Evolutionary conservation across 495 filamentous ascomycete genomes (phyloP).

Genomic region (Trichocladium uniseriatum): DNA sequence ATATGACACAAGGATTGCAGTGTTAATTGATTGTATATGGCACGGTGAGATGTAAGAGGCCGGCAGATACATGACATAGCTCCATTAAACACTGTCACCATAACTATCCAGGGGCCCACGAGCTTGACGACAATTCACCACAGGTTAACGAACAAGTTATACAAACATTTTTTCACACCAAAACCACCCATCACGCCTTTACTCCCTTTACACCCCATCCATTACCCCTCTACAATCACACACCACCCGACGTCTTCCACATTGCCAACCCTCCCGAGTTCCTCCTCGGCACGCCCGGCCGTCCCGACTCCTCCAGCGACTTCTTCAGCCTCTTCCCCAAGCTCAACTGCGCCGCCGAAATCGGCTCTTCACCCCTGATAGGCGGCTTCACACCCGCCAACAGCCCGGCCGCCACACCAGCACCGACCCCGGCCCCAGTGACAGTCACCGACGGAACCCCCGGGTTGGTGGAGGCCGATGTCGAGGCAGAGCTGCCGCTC

Average conservation of each 20-base stretch:
- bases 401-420: constrained; percentile 2
- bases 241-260: constrained; percentile 14
- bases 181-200: background rate
- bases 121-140: no score
- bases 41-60: no score
- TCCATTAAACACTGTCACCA: no score
- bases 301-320: constrained; percentile 23
- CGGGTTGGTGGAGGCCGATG: constrained; percentile 2
- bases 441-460: constrained; percentile 8
- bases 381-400: constrained; percentile 10
- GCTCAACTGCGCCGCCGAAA: constrained; percentile 37
- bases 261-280: constrained; percentile 19
- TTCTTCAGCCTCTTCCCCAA: constrained; percentile 38
- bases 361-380: constrained; percentile 24
- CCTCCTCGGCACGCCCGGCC: constrained; percentile 18
- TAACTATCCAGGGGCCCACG: no score
- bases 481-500: constrained; percentile 10
- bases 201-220: background rate
- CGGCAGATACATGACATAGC: no score
- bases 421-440: constrained; percentile 4
- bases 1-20: no score
- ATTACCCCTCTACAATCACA: background rate
- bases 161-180: no score
- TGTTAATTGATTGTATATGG: no score
- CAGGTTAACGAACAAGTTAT: no score